These are phyloP conservation scores for Sporothrix mexicana DNA, from an alignment of 2,329 filamentous ascomycete genomes.

Conservation along the genomic window DNA sequence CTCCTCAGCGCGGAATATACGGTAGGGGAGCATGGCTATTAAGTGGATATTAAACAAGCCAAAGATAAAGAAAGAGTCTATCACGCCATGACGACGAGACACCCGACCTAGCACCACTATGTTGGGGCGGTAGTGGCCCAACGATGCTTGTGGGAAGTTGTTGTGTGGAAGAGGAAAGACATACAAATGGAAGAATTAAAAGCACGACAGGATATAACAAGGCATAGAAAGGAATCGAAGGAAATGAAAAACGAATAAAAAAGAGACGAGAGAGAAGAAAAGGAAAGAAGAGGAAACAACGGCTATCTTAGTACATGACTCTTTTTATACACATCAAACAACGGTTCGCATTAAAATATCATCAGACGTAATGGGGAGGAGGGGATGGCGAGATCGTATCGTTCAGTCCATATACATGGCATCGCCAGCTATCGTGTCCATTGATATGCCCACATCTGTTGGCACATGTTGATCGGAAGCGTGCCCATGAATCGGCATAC, in stretches of 20 bases:
- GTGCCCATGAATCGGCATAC: slow-evolving; percentile 49
- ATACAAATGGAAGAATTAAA: background rate
- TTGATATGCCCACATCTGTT: slow-evolving; percentile 49
- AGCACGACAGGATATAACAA: background rate
- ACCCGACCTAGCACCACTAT: too few relatives aligned
- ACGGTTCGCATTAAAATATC: background rate
- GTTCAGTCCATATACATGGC: slow-evolving; percentile 60
- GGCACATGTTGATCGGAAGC: background rate
- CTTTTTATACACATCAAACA: background rate
- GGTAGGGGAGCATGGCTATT: too few relatives aligned
- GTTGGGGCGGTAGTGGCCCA: too few relatives aligned
- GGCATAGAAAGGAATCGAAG: background rate
- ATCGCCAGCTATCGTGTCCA: slow-evolving; percentile 54
- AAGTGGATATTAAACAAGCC: too few relatives aligned
- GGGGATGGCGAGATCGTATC: background rate
- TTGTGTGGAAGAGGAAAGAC: too few relatives aligned
- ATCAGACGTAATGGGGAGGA: background rate
- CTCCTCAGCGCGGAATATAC: too few relatives aligned
- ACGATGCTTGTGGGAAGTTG: too few relatives aligned
- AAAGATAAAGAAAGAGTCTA: too few relatives aligned
- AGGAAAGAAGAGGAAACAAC: background rate
- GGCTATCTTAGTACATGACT: background rate
- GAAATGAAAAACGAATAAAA: background rate
- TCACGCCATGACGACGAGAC: too few relatives aligned
- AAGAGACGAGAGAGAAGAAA: background rate